Conservation (phyloP, 2,329 filamentous ascomycete genomes). For the Botryotinia globosa region DNA sequence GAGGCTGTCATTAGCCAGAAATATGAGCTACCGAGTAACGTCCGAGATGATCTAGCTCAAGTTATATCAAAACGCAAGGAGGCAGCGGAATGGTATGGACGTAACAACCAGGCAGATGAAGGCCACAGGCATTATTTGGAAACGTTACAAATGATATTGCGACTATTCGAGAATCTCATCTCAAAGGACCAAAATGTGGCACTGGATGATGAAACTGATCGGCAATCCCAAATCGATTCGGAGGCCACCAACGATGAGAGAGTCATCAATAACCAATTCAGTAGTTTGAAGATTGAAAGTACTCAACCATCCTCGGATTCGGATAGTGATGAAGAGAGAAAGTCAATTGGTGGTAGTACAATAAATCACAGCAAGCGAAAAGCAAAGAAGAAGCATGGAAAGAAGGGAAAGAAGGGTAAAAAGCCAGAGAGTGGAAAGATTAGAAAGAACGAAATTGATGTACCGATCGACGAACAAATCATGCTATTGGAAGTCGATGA, state of each 20-base stretch:
- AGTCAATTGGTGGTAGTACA: not conserved
- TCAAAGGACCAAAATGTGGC: not conserved
- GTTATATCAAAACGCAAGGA: not conserved
- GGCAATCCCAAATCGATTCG: not conserved
- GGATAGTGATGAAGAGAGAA: not conserved
- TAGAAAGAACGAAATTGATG: not conserved
- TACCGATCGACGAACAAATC: not conserved
- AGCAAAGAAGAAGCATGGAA: not conserved
- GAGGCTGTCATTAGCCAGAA: not conserved
- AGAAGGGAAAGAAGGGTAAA: not conserved
- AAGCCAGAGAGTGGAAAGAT: not conserved
- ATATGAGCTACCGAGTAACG: not conserved
- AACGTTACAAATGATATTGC: not conserved
- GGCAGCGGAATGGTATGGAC: not conserved
- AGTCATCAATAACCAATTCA: not conserved
- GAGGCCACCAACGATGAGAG: not conserved
- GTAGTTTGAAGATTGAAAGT: not conserved
- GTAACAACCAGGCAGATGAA: not conserved
- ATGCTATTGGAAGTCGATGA: constrained; percentile 22
- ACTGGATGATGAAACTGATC: not conserved
- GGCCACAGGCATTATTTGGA: not conserved
- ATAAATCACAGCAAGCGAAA: not conserved
- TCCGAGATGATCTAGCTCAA: not conserved
- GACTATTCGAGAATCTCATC: not conserved
- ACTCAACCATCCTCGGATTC: not conserved